Base-by-base conservation (phyloP, 169 alveolate genomes). In the Eimeria zaria region DNA sequence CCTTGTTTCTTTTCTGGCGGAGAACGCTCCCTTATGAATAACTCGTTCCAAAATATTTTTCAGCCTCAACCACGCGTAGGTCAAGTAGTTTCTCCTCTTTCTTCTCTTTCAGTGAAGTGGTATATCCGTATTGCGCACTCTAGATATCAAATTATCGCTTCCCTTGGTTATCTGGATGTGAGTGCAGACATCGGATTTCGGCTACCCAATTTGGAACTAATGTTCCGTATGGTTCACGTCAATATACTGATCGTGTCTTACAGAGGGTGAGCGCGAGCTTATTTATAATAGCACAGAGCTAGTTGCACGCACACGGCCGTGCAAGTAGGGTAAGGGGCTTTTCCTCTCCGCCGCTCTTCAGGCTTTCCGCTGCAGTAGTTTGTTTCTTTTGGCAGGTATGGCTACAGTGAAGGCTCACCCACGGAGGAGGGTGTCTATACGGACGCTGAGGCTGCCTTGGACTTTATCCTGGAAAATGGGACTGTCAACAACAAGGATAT, bases 401-500 rank as follows among this genome's bases (percentile, higher is more conserved):
- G 97, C 0, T 71, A 73, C 85, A 95, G 97, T 36, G 95, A 89
- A 41, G 97, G 97, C 74, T 53, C 69, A 20, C 97, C 97, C 89
- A 88, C 96, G 24, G 97, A 95, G 30, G 97, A 67, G 48, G 97
- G 97, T 36, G 71, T 95, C 39, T 95, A 89, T 62, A 58, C 73
- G 60, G 97, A 95, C 60, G 91, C 88, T 33, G 97, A 95, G 58
- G 97, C 93, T n/a, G 93, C 91, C 41, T 62, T 85, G 90, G 91
- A 64, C 22, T 64, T 83, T 62, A 62, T 80, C 22, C 20, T 71
- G 73, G 74, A 85, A 71, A 76, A 55, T 71, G 74, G 58, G 58
- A 71, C 91, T 18, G 95, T 62, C 44, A 46, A 51, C 81, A 84
- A 84, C 51, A 95, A 97, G 27, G 97, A 98, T 93, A 80, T 98